phyloP scores from a whole-genome alignment of 192 early-diverging fungal species.

The Backusella psychrophila region DNA sequence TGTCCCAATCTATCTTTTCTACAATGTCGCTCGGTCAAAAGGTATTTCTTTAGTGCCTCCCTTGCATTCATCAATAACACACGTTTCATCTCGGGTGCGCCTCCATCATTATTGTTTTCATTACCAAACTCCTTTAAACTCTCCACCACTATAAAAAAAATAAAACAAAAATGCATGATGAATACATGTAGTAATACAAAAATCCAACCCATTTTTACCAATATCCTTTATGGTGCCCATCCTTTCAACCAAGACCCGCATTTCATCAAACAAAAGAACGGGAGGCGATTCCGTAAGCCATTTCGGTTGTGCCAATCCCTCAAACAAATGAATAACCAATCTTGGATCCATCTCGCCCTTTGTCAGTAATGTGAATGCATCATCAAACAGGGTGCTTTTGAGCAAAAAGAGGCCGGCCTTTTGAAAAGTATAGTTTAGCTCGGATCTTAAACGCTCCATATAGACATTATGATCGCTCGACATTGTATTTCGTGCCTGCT shows the following conservation, averaged over 20 bases:
- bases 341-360: slow-evolving; percentile 66
- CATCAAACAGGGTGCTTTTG: slow-evolving; percentile 63
- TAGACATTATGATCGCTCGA: slow-evolving; percentile 43
- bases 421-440: slow-evolving; percentile 60
- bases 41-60: slow-evolving; percentile 55
- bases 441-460: slow-evolving; percentile 44
- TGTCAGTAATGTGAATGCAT: slow-evolving; percentile 58
- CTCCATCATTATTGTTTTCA: background rate
- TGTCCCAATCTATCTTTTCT: slow-evolving; percentile 7
- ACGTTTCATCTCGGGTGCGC: slow-evolving; percentile 36
- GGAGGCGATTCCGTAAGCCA: slow-evolving; percentile 19
- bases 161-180: too few relatives aligned
- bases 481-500: slow-evolving; percentile 44
- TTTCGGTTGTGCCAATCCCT: slow-evolving; percentile 33
- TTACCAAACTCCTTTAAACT: slow-evolving; percentile 1
- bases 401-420: slow-evolving; percentile 65
- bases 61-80: slow-evolving; percentile 57
- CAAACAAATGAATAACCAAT: slow-evolving; percentile 51
- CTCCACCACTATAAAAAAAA: slow-evolving; percentile 16
- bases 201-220: slow-evolving; percentile 24
- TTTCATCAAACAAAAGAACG: slow-evolving; percentile 43
- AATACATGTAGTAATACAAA: too few relatives aligned
- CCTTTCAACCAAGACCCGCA: slow-evolving; percentile 25
- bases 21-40: slow-evolving; percentile 39
- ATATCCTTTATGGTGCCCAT: slow-evolving; percentile 48